phyloP scores from a whole-genome alignment of 2,329 filamentous ascomycete species.

The Fusarium redolens region DNA sequence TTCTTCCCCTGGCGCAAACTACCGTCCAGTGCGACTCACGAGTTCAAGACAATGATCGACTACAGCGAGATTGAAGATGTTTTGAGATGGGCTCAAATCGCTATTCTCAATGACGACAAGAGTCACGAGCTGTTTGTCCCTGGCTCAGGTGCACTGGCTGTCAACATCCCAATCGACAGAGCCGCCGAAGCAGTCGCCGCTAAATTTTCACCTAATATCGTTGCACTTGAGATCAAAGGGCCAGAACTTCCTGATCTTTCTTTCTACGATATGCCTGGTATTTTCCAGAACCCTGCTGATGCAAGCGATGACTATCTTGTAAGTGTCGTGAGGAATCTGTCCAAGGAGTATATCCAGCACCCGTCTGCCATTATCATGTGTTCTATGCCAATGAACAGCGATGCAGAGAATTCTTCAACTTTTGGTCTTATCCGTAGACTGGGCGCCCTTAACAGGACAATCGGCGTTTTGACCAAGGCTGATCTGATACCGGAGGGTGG shows the following conservation, averaged over 20 bases:
- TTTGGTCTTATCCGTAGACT: slow-evolving; percentile 71
- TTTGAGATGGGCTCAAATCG: slow-evolving; percentile 80
- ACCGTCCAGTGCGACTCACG: slow-evolving; percentile 56
- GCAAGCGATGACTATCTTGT: slow-evolving; percentile 76
- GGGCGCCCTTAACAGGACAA: slow-evolving; percentile 68
- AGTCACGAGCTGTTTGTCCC: slow-evolving; percentile 67
- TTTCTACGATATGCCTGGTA: slow-evolving; percentile 87
- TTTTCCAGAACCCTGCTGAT: slow-evolving; percentile 77
- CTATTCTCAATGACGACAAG: slow-evolving; percentile 75
- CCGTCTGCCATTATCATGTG: slow-evolving; percentile 80
- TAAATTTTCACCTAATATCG: slow-evolving; percentile 85
- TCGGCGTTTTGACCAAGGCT: slow-evolving; percentile 87
- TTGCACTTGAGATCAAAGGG: slow-evolving; percentile 79
- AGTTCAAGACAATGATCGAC: slow-evolving; percentile 73
- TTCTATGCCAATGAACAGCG: slow-evolving; percentile 80
- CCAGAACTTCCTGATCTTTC: slow-evolving; percentile 78
- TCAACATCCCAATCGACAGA: slow-evolving; percentile 48
- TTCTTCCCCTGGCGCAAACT: slow-evolving; percentile 75
- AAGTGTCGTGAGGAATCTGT: slow-evolving; percentile 76
- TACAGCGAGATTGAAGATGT: slow-evolving; percentile 73
- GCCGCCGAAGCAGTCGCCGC: slow-evolving; percentile 62
- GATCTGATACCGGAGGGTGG: slow-evolving; percentile 72
- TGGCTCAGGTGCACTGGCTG: slow-evolving; percentile 55
- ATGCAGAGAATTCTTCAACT: slow-evolving; percentile 80
- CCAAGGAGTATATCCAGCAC: slow-evolving; percentile 75